phyloP scores from a whole-genome alignment of 176 grass and related monocot genomes.

The Otatea glauca region DNA sequence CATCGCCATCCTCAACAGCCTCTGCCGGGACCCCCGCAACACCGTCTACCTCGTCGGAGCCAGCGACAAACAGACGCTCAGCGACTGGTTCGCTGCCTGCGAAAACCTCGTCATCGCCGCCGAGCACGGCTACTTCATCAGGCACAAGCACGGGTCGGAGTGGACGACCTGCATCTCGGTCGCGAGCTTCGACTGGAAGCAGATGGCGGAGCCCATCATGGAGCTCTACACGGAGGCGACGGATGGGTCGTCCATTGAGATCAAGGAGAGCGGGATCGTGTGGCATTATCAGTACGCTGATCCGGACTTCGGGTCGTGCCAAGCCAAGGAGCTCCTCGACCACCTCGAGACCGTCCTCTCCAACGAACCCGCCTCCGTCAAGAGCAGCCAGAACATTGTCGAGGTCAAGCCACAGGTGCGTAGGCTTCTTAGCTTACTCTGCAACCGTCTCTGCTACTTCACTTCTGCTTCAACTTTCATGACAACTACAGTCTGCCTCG shows the following conservation, averaged over 20 bases:
- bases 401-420: constrained; percentile 62
- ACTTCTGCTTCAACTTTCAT: neutral
- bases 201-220: constrained; percentile 67
- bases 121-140: constrained; percentile 66
- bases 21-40: constrained; percentile 52
- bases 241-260: constrained; percentile 53
- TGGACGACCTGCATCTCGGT: constrained; percentile 40
- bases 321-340: constrained; percentile 62
- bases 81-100: constrained; percentile 53
- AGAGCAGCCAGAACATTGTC: constrained; percentile 46
- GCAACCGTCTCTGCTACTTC: neutral
- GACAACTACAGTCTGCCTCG: no score
- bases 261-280: constrained; percentile 51
- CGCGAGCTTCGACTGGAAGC: constrained; percentile 52
- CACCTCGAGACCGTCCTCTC: constrained; percentile 65
- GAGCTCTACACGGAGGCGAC: constrained; percentile 57
- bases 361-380: constrained; percentile 53
- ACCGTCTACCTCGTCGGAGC: constrained; percentile 59
- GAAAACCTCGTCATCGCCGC: constrained; percentile 51
- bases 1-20: constrained; percentile 49
- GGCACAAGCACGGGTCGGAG: constrained; percentile 42
- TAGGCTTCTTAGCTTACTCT: neutral
- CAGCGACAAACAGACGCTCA: constrained; percentile 47
- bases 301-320: constrained; percentile 64
- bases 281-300: constrained; percentile 64